phyloP scores from a whole-genome alignment of 768 basidiomycete genomes.

The Roridomyces roridus region DNA sequence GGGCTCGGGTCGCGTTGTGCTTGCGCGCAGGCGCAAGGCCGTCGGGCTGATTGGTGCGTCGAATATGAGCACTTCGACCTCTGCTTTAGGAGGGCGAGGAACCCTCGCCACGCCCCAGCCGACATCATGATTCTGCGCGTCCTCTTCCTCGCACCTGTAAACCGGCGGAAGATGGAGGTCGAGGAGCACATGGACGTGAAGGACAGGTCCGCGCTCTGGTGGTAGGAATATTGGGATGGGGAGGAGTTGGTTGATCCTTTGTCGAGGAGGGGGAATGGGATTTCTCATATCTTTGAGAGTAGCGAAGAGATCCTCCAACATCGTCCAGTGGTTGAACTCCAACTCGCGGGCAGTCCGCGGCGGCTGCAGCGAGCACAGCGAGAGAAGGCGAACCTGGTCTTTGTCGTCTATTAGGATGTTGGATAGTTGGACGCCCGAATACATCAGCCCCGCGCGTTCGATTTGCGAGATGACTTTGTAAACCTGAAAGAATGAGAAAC shows the following conservation, averaged over 20 bases:
- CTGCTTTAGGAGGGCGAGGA: neutral
- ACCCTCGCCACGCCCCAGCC: no score
- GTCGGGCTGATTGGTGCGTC: slow-evolving; percentile 6
- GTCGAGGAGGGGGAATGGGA: neutral
- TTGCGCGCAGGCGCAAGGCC: no score
- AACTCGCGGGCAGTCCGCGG: neutral
- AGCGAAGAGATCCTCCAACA: neutral
- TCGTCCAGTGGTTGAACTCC: slow-evolving; percentile 7
- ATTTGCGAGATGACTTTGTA: slow-evolving; percentile 15
- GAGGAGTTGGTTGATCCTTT: neutral
- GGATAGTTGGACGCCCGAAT: neutral
- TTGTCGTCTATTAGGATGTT: slow-evolving; percentile 1
- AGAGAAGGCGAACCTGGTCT: slow-evolving; percentile 2
- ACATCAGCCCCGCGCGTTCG: slow-evolving; percentile 12
- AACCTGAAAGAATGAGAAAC: neutral
- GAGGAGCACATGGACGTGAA: neutral
- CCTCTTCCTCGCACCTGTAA: no score
- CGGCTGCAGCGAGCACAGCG: neutral
- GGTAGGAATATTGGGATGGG: neutral
- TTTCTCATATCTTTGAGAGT: neutral
- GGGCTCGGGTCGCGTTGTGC: no score
- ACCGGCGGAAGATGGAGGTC: neutral
- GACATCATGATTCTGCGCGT: no score
- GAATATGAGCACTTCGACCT: neutral
- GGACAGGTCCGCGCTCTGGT: neutral